Base-by-base conservation (phyloP, 192 early-diverging fungal species). In the Chytriomyces sp. region DNA sequence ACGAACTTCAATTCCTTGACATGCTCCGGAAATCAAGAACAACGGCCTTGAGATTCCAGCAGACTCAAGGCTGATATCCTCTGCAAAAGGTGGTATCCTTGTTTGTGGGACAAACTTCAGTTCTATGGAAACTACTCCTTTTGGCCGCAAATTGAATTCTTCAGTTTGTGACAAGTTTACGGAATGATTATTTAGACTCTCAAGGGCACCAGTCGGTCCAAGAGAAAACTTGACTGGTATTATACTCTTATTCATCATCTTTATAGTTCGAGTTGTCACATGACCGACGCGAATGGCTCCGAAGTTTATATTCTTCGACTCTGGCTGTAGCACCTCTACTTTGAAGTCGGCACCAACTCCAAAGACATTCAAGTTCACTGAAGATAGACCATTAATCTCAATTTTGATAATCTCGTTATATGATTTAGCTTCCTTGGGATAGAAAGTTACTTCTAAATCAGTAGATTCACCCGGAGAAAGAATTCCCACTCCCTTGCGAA, bases 1-100 rank as follows among this genome's bases (percentile, higher is more conserved):
- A 28, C 65, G 71, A 5, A 89, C 80, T 36, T 89, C 87, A 37
- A 82, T 86, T 6, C 87, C 87, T 78, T 86, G 82, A 55, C 86
- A 85, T 28, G 81, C 81, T 3, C 87, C 87, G 4, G 72, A 72
- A 4, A 89, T 58, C 17, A 77, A 53, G 8, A 76, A 74, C 26
- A 89, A 67, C 22, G 79, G 79, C 37, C 63, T 70, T 3, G 76
- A 75, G 36, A 75, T 63, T 2, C 86, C 85, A 8, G 70, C 64
- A 7, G 65, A 78, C 40, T 88, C 87, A 2, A 89, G 10, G 39
- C 59, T 40, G 1, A 89, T 44, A 36, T 89, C 87, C 74, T 89
- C 84, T 5, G 71, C 33, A 65, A 89, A 89, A 7, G 85, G 57
- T 2, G 79, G 62, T 19, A 88, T 83, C n/a, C 87, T 41, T 8